phyloP scores from a whole-genome alignment of 352 stramenopile genomes.

The Globisporangium solare region DNA sequence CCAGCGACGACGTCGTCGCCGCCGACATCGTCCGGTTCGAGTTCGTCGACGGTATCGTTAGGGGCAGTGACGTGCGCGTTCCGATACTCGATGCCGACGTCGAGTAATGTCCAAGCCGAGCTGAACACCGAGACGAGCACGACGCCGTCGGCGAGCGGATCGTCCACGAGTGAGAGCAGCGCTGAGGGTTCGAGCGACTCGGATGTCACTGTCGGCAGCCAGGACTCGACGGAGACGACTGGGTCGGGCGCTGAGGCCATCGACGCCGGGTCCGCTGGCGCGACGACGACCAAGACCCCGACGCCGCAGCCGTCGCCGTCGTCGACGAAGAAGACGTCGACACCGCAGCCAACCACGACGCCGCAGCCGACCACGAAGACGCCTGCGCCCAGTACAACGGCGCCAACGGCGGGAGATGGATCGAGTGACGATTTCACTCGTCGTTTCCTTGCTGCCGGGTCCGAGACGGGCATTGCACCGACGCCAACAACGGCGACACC shows the following conservation, averaged over 20 bases:
- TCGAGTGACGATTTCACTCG: constrained; percentile 2
- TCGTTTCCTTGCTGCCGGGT: constrained; percentile 8
- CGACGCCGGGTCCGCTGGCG: constrained; percentile 10
- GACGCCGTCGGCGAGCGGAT: constrained; percentile 2
- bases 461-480: constrained; percentile 1
- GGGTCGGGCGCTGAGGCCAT: background rate
- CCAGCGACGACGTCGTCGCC: constrained; percentile 1
- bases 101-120: constrained; percentile 33
- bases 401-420: constrained; percentile 2
- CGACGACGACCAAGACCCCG: constrained; percentile 14
- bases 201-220: constrained; percentile 12
- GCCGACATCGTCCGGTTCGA: constrained; percentile 10
- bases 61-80: constrained; percentile 40
- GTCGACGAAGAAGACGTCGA: constrained; percentile 19
- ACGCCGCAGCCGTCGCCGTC: constrained; percentile 20
- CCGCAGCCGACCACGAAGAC: constrained; percentile 23
- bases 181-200: constrained; percentile 12
- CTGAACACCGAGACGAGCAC: constrained; percentile 19
- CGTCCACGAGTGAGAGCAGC: constrained; percentile 17
- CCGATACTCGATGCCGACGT: constrained; percentile 50
- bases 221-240: constrained; percentile 6
- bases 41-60: constrained; percentile 11
- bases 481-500: constrained; percentile 9
- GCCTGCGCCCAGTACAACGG: constrained; percentile 14
- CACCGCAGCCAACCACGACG: constrained; percentile 6